Evolutionary conservation across 1,284 basidiomycete species (phyloP).

Genomic region (Moesziomyces parantarcticus): DNA sequence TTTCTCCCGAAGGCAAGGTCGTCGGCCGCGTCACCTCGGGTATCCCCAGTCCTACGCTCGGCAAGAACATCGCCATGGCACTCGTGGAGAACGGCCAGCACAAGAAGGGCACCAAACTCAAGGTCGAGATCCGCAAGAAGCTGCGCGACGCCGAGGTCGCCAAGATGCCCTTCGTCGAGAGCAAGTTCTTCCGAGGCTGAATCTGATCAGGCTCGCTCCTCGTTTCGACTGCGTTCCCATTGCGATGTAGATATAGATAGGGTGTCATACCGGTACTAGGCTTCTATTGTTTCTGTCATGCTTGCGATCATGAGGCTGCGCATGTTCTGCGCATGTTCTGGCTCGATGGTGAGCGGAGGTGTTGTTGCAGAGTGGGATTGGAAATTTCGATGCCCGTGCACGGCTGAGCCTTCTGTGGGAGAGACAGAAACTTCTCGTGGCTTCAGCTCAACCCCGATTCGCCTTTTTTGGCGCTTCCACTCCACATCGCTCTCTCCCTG

Average conservation of each 20-base stretch:
- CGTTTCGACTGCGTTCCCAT: too few relatives aligned
- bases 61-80: constrained; percentile 95
- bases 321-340: not conserved
- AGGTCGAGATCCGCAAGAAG: constrained; percentile 82
- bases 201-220: too few relatives aligned
- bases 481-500: not conserved
- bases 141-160: constrained; percentile 76
- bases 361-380: too few relatives aligned
- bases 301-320: not conserved
- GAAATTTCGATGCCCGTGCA: not conserved
- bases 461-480: not conserved
- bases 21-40: constrained; percentile 83
- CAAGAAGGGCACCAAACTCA: constrained; percentile 87
- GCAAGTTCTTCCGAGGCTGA: constrained; percentile 65
- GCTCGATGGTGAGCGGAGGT: not conserved
- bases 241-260: too few relatives aligned
- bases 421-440: constrained; percentile 26
- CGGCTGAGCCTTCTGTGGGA: not conserved
- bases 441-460: constrained; percentile 2
- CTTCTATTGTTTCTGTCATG: not conserved
- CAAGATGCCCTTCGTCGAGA: constrained; percentile 81
- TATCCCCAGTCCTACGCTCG: constrained; percentile 90
- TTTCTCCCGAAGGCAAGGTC: constrained; percentile 73
- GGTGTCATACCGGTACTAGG: too few relatives aligned
- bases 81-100: constrained; percentile 83